Base-by-base conservation (phyloP, 257 asterid species). In the Nyctanthes arbortristis region DNA sequence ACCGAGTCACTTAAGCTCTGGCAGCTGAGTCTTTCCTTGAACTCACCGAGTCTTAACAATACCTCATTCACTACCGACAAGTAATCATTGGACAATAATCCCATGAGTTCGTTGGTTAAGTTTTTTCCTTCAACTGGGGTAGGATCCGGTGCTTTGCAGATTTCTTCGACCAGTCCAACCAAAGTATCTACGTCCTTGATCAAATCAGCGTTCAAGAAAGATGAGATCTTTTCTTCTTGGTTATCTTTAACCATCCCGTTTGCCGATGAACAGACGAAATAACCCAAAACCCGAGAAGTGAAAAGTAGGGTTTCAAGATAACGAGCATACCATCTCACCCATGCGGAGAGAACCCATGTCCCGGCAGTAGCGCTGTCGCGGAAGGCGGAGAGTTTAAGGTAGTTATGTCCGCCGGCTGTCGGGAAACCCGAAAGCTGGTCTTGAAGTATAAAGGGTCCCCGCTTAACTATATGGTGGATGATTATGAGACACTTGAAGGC, bases 371-470 rank as follows among this genome's bases (percentile, higher is more conserved):
- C 78, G 64, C 81, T 77, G 80, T 92, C 96, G 47, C 85, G 90
- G 86, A 92, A 92, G 31, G 73, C 61, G 6, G 98, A 88, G 14
- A 88, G 88, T 7, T 92, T 92, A 1, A 92, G 88, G 79, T 89
- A 77, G 59, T 89, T 92, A 34, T 72, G 76, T 0, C 97, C 96
- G 49, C 98, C 98, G 72, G 61, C n/a, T 35, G 83, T 39, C 1
- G 98, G 98, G 16, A 86, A 83, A 4, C 83, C 45, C 0, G 95
- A 83, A 74, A 92, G 88, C 79, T 89, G 98, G 28, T 92, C 98
- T 30, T 86, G 98, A 31, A 92, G 85, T 40, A 92, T 89, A 39
- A 92, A 92, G 75, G 98, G 89, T 3, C 98, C 98, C 3, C 89
- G 88, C 18, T 83, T 79, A 63, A 92, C 69, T 63, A 89, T 69